These are phyloP conservation scores for Oldenlandia corymbosa DNA, from an alignment of 257 asterid species.

Conservation along the genomic window DNA sequence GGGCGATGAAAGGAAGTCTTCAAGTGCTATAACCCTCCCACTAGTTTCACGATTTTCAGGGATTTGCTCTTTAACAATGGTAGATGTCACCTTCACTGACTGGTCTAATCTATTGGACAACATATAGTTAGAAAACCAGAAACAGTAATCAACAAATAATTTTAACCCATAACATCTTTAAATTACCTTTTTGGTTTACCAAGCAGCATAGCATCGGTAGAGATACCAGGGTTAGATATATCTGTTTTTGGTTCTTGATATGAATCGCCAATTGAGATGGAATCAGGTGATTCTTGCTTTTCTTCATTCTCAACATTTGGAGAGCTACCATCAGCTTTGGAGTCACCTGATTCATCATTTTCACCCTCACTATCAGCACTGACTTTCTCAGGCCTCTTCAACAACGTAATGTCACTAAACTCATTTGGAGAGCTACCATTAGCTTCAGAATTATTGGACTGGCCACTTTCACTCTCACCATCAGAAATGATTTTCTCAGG, in stretches of 20 bases:
- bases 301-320: constrained; percentile 24
- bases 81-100: constrained; percentile 36
- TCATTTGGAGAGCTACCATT: constrained; percentile 16
- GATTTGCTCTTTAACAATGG: constrained; percentile 28
- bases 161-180: neutral
- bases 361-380: constrained; percentile 25
- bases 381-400: constrained; percentile 59
- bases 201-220: constrained; percentile 43
- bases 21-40: constrained; percentile 43
- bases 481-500: constrained; percentile 41
- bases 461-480: constrained; percentile 22
- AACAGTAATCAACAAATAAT: constrained; percentile 7
- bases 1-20: constrained; percentile 45
- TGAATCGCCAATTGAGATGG: constrained; percentile 29
- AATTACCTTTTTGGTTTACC: constrained; percentile 69
- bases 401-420: constrained; percentile 65
- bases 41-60: constrained; percentile 30
- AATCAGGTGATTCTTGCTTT: constrained; percentile 36
- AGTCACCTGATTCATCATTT: constrained; percentile 25
- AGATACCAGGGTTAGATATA: constrained; percentile 22
- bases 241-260: constrained; percentile 26
- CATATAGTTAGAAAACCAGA: constrained; percentile 18
- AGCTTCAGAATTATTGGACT: constrained; percentile 22
- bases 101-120: constrained; percentile 56
- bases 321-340: constrained; percentile 15